A percentile compares a stretch with the other conserved stretches of the same genome.
These are phyloP conservation scores for Cinnamomum micranthum DNA, from an alignment of 164 flowering plant species.

Conservation along the genomic window DNA sequence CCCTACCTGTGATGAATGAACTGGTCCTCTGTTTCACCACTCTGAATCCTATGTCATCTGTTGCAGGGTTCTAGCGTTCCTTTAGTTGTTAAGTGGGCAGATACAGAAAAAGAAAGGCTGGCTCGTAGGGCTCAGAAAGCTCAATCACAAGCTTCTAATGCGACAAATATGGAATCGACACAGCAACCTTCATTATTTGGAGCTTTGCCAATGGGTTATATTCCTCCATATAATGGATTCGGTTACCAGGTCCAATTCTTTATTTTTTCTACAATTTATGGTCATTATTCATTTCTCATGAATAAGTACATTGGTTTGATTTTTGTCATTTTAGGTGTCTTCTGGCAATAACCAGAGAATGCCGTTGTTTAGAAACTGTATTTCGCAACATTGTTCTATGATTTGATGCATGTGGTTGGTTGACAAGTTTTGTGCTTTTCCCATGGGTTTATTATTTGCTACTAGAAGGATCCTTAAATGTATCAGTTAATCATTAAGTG, in stretches of 20 bases:
- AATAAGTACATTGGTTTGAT: background rate
- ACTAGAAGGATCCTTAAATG: background rate
- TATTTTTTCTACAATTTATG: background rate
- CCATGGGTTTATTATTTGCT: background rate
- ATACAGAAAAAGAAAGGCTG: slow-evolving; percentile 95
- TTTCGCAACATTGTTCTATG: background rate
- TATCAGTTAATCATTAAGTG: background rate
- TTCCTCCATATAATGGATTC: slow-evolving; percentile 78
- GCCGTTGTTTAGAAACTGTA: background rate
- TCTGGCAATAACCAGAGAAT: background rate
- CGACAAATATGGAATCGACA: slow-evolving; percentile 42
- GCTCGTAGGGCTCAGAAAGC: slow-evolving; percentile 91
- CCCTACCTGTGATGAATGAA: background rate
- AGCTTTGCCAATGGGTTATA: slow-evolving; percentile 80
- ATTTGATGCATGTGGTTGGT: slow-evolving; percentile 1
- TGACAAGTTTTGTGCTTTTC: background rate
- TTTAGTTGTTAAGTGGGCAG: slow-evolving; percentile 99
- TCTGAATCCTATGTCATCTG: slow-evolving; percentile 2
- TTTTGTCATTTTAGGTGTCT: background rate
- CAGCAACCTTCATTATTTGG: slow-evolving; percentile 84
- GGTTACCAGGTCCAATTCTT: slow-evolving; percentile 72
- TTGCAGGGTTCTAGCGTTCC: slow-evolving; percentile 87
- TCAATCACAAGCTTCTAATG: slow-evolving; percentile 50
- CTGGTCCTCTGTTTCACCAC: background rate
- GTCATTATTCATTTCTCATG: background rate